These are phyloP conservation scores for Debaryomyces fabryi DNA, from an alignment of 1,139 yeast genomes.

Conservation along the genomic window DNA sequence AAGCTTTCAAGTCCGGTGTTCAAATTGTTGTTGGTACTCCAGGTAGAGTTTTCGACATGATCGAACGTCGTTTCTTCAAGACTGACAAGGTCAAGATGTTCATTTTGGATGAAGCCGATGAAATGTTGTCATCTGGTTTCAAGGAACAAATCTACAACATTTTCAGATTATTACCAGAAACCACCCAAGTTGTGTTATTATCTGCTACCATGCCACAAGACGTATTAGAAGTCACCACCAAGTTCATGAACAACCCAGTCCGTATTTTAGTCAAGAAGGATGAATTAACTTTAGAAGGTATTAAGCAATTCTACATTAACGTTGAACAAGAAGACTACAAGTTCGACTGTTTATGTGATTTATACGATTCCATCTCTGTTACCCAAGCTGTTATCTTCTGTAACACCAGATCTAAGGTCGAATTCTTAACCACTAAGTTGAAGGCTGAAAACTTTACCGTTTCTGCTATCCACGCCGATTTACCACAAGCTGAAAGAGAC, in stretches of 20 bases:
- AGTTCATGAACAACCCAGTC: constrained; percentile 97
- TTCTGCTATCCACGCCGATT: constrained; percentile 96
- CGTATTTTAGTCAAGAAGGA: constrained; percentile 97
- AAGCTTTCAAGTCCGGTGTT: constrained; percentile 89
- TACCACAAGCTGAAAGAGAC: constrained; percentile 97
- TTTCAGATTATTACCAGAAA: constrained; percentile 89
- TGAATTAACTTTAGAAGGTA: constrained; percentile 97
- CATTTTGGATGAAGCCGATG: constrained; percentile 99
- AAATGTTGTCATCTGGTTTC: constrained; percentile 96
- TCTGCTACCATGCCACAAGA: constrained; percentile 99
- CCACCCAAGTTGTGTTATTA: constrained; percentile 93
- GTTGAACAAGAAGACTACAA: constrained; percentile 93
- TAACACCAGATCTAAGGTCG: constrained; percentile 98
- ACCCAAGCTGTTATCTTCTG: constrained; percentile 99
- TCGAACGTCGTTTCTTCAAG: constrained; percentile 88
- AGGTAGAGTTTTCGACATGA: constrained; percentile 98
- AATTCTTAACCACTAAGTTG: constrained; percentile 85
- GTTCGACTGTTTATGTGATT: constrained; percentile 94
- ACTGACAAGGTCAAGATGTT: constrained; percentile 94
- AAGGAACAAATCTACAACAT: constrained; percentile 97
- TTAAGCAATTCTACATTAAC: constrained; percentile 93
- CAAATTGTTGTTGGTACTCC: constrained; percentile 99
- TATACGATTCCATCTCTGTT: constrained; percentile 96
- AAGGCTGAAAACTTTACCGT: constrained; percentile 90
- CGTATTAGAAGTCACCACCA: constrained; percentile 93